A percentile compares a stretch with the other conserved stretches of the same genome.
phyloP scores from a whole-genome alignment of 345 rosid genomes.

The Stellera chamaejasme region DNA sequence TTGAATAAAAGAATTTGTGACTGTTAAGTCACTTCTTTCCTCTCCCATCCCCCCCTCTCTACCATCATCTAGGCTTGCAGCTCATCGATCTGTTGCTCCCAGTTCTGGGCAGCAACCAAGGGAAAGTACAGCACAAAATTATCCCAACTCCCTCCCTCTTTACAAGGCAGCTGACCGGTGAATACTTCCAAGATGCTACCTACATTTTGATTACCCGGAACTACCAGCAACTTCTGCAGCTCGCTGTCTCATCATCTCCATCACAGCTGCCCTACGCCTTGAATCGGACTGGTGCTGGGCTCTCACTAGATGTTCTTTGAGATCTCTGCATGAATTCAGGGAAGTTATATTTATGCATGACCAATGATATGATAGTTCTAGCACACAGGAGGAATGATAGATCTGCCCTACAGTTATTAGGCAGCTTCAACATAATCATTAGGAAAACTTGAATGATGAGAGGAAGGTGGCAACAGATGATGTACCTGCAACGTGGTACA shows the following conservation, averaged over 20 bases:
- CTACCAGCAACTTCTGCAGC: conserved; percentile 94
- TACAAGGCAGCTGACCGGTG: conserved; percentile 12
- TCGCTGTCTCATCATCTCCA: conserved; percentile 99
- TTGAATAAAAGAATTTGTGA: conserved; percentile 27
- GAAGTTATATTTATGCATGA: conserved; percentile 7
- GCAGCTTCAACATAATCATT: too few relatives aligned
- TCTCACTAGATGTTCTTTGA: conserved; percentile 89
- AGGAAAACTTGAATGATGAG: conserved; percentile 1
- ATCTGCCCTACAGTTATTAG: too few relatives aligned
- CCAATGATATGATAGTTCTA: neutral
- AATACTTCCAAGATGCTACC: conserved; percentile 22
- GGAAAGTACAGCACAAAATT: conserved; percentile 20
- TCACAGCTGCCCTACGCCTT: conserved; percentile 97
- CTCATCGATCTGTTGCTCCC: conserved; percentile 12
- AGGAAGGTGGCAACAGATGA: conserved; percentile 3
- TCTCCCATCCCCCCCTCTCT: conserved; percentile 12
- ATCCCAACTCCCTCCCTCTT: conserved; percentile 22
- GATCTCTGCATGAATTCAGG: conserved; percentile 54
- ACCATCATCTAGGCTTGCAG: conserved; percentile 16
- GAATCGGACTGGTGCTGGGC: conserved; percentile 97
- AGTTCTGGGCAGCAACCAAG: conserved; percentile 18
- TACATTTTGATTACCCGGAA: conserved; percentile 46
- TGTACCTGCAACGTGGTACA: conserved; percentile 96
- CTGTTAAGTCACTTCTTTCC: conserved; percentile 16
- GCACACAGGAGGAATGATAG: too few relatives aligned